These are phyloP conservation scores for Camillea tinctor DNA, from an alignment of 2,329 filamentous ascomycete genomes.

Conservation along the genomic window DNA sequence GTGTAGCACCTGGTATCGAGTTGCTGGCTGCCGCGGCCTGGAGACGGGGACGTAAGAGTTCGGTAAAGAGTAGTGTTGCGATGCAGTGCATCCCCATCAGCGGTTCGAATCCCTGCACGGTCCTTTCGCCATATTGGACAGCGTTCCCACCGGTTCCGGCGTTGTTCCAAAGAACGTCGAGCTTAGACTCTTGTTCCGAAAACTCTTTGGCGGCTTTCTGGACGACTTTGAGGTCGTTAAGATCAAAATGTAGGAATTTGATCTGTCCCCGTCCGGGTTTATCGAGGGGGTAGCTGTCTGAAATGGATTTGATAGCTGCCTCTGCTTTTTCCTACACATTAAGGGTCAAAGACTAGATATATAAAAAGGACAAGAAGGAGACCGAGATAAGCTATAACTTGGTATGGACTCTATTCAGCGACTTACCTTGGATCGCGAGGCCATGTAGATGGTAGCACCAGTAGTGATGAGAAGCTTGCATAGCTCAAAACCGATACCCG, in stretches of 20 bases:
- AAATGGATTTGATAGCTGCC: conserved; percentile 34
- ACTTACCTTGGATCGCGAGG: conserved; percentile 39
- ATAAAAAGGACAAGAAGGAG: background rate
- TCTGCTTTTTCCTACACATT: conserved; percentile 29
- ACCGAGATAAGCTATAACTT: background rate
- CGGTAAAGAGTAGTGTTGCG: conserved; percentile 34
- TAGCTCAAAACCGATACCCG: conserved; percentile 49
- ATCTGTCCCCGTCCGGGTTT: conserved; percentile 11
- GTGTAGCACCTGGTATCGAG: conserved; percentile 17
- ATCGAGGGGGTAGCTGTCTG: background rate
- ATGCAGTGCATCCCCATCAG: conserved; percentile 37
- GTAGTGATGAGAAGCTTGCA: conserved; percentile 50
- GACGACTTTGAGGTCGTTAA: conserved; percentile 19
- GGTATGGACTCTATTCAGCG: conserved; percentile 6
- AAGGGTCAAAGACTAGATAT: conserved; percentile 25
- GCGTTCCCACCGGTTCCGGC: conserved; percentile 23
- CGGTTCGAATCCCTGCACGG: conserved; percentile 34
- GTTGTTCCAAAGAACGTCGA: conserved; percentile 25
- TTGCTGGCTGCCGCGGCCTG: conserved; percentile 23
- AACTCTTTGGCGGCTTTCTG: conserved; percentile 15
- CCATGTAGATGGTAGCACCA: conserved; percentile 54
- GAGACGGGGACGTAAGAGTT: conserved; percentile 35
- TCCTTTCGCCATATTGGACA: conserved; percentile 18
- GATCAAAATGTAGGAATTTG: conserved; percentile 20
- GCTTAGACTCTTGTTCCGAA: conserved; percentile 13